Percentiles rank a stretch among this genome's conserved stretches.
These are phyloP conservation scores for Metschnikowia drakensbergensis DNA, from an alignment of 805 yeast species.

Conservation along the genomic window DNA sequence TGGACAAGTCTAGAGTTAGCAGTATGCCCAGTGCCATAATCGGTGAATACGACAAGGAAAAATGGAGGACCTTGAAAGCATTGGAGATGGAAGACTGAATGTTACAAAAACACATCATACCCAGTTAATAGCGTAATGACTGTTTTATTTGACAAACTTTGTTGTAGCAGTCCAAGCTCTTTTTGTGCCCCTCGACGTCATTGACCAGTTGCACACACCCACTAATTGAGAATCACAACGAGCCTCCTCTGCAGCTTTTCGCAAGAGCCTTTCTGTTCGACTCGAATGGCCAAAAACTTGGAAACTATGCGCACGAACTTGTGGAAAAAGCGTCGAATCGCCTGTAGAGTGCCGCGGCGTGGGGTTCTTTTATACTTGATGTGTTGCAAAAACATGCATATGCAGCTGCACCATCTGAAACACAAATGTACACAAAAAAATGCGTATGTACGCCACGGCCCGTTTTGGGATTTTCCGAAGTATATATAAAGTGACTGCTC, in stretches of 20 bases:
- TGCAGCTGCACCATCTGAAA: background rate
- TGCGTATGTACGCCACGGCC: background rate
- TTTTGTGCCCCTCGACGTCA: background rate
- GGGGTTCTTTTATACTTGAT: background rate
- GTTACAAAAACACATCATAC: background rate
- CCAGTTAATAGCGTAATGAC: background rate
- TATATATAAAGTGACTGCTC: background rate
- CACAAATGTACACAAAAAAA: background rate
- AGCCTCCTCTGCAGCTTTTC: too few relatives aligned
- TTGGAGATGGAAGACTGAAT: constrained; percentile 17
- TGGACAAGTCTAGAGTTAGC: constrained; percentile 40
- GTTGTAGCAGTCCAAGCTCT: background rate
- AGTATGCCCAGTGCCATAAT: constrained; percentile 54
- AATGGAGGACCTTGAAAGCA: constrained; percentile 54
- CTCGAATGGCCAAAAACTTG: too few relatives aligned
- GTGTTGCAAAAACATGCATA: constrained; percentile 1
- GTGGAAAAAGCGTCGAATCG: too few relatives aligned
- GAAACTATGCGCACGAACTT: too few relatives aligned
- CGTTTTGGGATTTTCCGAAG: background rate
- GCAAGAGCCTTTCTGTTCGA: too few relatives aligned
- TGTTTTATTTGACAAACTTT: background rate
- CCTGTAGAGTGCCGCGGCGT: too few relatives aligned
- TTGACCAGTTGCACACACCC: too few relatives aligned
- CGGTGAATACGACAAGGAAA: constrained; percentile 64
- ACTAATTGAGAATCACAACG: too few relatives aligned